Base-by-base conservation (phyloP, 2,329 filamentous ascomycete species). In the Dichotomopilus funicola region DNA sequence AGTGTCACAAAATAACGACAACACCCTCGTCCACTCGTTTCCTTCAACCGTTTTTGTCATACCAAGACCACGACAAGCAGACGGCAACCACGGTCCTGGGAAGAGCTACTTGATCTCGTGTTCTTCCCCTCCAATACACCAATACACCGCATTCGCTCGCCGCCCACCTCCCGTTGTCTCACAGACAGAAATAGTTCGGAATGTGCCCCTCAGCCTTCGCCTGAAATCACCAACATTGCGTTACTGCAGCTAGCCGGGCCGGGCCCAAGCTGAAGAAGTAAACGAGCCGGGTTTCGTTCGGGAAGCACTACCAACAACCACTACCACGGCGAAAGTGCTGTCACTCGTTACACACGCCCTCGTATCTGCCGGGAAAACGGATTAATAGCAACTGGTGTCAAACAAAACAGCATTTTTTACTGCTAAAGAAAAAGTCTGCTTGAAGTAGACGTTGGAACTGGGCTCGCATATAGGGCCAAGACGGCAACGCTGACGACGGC, bases 261-360 rank as follows among this genome's bases (percentile, higher is more conserved):
- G 46, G 42, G 50, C 46, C 53, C 43, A 38, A 51, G 48, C 41
- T 52, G 38, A 43, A 57, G 45, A 61, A 46, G 36, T 42, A 42
- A 12, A 13, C 40, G 19, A 27, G 19, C 19, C 19, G 19, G 19
- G 19, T 35, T 27, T 51, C 41, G 55, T 52, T 53, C 5, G 11
- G 45, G 19, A 38, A 56, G 44, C 7, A 37, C 27, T 13, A 10
- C 44, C 41, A 27, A 27, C 19, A 27, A 27, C 19, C 19, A 27
- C 19, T 27, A 27, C 19, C 50, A 52, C 41, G 43, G 53, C 40
- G 41, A 56, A 47, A 42, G 51, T 31, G 40, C 46, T 48, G 59
- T 64, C 58, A 57, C 54, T 55, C 60, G 62, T 63, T 63, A 60
- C 62, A 64, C 61, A n/a, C 47, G 27, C 54, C 35, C 54, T 63